Base-by-base conservation (phyloP, 2,329 filamentous ascomycete species). In the Verticillium nubilum region DNA sequence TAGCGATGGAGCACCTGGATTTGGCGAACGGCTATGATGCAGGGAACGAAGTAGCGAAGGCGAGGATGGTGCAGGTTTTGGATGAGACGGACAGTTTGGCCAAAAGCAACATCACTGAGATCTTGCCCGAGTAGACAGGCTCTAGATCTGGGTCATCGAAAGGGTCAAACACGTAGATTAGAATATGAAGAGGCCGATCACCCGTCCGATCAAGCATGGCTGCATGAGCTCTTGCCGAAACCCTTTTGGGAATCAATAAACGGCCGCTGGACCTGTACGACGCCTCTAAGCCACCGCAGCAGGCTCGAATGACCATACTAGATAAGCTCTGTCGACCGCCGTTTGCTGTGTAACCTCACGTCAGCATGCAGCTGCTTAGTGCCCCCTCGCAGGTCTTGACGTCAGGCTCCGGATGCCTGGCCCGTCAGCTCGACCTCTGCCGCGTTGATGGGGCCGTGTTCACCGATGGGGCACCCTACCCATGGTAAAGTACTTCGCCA, bases 1-100 rank as follows among this genome's bases (percentile, higher is more conserved):
- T 72, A 4, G 64, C 70, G 1, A 65, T 75, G 68, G 72, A 74
- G 42, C 72, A 75, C 27, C 71, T 76, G 68, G 68, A 64, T 17
- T 47, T 52, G 19, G 57, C 59, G 19, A 58, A 54, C 10, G 31
- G 58, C 4, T 63, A 56, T 5, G 63, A 67, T 25, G 56, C 28
- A 29, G 23, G 50, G 28, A 63, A 65, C 35, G 58, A 19, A 6
- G 59, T 13, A 2, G 60, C 58, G 12, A 67, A 61, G 56, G 57
- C 59, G 33, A 57, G 67, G 56, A 60, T 71, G 62, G 60, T 67
- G 26, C 55, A 66, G 58, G 68, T 70, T 33, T 28, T 70, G 60
- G 67, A 71, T 26, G 69, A 71, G 63, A 67, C 67, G 17, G 61
- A 60, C 1, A 68, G 63, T 12, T 47, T 71, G 31, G 67, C 63